These are phyloP conservation scores for Fusarium sacchari DNA, from an alignment of 2,329 filamentous ascomycete species.

Conservation along the genomic window DNA sequence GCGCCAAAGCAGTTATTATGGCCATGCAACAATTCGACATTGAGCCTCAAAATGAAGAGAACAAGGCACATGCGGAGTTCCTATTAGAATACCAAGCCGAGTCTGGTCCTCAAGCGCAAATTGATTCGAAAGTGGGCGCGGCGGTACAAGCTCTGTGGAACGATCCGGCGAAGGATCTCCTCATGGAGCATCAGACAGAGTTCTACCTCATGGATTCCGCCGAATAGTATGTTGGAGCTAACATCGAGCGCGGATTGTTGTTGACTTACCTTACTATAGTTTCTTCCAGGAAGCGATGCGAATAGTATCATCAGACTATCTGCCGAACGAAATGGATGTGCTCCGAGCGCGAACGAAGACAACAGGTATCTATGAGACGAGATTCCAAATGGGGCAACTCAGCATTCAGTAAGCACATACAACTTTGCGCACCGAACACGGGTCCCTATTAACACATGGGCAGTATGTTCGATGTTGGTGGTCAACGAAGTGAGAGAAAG, in stretches of 20 bases:
- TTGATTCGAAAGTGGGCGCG: slow-evolving; percentile 82
- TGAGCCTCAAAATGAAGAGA: slow-evolving; percentile 76
- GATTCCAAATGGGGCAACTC: slow-evolving; percentile 97
- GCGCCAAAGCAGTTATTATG: slow-evolving; percentile 89
- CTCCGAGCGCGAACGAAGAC: slow-evolving; percentile 96
- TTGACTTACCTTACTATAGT: slow-evolving; percentile 58
- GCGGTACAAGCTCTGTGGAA: slow-evolving; percentile 91
- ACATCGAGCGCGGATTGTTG: neutral
- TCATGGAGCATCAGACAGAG: slow-evolving; percentile 95
- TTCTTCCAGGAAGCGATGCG: slow-evolving; percentile 94
- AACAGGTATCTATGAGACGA: slow-evolving; percentile 98
- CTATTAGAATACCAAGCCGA: slow-evolving; percentile 90
- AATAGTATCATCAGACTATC: slow-evolving; percentile 85
- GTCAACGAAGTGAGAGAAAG: slow-evolving; percentile 96
- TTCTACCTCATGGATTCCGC: slow-evolving; percentile 99
- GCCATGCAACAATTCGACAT: slow-evolving; percentile 95
- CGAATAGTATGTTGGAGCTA: slow-evolving; percentile 78
- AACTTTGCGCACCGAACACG: neutral
- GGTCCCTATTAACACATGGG: slow-evolving; percentile 32
- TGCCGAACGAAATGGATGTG: slow-evolving; percentile 94
- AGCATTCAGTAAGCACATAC: slow-evolving; percentile 87
- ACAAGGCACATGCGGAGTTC: slow-evolving; percentile 79
- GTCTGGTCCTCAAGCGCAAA: slow-evolving; percentile 84
- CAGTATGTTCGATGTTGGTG: slow-evolving; percentile 99
- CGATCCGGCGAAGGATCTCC: slow-evolving; percentile 81